phyloP scores from a whole-genome alignment of 148 eudicot genomes.

The Vaccinium myrtillus region DNA sequence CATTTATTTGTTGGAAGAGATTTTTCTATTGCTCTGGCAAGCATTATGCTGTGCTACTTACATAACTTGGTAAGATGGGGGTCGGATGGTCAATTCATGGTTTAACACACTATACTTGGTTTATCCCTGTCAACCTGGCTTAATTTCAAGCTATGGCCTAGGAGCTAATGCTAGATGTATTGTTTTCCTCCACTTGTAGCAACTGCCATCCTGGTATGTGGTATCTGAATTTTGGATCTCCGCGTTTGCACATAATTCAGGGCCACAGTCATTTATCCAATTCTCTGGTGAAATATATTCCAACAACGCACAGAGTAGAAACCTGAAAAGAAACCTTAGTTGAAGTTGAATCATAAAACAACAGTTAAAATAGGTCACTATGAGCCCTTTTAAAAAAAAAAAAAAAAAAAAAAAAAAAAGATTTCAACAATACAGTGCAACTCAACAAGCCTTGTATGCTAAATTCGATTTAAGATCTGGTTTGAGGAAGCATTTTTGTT shows the following conservation, averaged over 20 bases:
- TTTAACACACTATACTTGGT: not conserved
- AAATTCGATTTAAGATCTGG: not conserved
- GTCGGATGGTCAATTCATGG: not conserved
- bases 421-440: not conserved
- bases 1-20: not conserved
- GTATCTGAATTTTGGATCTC: not conserved
- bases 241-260: not conserved
- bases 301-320: not conserved
- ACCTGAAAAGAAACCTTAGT: not conserved
- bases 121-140: not conserved
- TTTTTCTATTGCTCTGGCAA: not conserved
- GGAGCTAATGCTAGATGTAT: not conserved
- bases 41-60: not conserved
- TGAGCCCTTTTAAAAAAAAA: not conserved
- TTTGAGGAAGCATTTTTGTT: not conserved
- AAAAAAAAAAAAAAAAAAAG: not conserved
- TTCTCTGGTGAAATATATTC: not conserved
- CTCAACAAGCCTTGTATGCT: not conserved
- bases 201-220: not conserved
- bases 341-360: slow-evolving; percentile 9
- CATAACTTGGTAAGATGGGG: not conserved
- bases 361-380: not conserved
- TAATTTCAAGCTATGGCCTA: not conserved
- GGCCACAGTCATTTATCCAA: slow-evolving; percentile 6
- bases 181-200: not conserved